Conservation (phyloP, 2,329 filamentous ascomycete species). For the Aspergillus eucalypticola region DNA sequence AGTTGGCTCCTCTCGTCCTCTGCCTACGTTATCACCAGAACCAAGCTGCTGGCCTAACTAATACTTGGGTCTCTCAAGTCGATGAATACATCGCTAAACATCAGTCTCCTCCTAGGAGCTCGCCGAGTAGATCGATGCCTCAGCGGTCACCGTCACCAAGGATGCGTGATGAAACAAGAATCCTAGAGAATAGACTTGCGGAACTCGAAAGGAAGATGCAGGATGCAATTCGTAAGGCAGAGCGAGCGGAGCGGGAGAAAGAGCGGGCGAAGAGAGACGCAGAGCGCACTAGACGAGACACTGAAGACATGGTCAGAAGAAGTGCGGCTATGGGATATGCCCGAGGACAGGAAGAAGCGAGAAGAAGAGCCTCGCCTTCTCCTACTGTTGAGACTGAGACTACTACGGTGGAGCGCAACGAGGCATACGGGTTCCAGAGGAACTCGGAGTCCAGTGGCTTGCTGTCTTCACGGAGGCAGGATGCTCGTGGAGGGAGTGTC, state of each 20-base stretch:
- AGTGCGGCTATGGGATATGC: background rate
- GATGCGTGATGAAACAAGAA: background rate
- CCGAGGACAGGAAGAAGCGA: background rate
- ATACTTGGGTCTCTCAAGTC: background rate
- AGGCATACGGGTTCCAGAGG: background rate
- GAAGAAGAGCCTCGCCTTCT: background rate
- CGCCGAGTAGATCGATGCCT: no score
- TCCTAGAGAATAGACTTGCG: background rate
- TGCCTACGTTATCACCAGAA: constrained; percentile 23
- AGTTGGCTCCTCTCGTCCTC: constrained; percentile 26
- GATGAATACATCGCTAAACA: background rate
- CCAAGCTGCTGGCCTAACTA: background rate
- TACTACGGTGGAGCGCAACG: background rate
- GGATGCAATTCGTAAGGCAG: background rate
- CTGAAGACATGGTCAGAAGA: background rate
- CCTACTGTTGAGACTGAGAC: background rate
- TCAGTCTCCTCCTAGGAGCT: background rate
- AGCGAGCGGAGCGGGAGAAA: background rate
- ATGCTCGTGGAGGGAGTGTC: background rate
- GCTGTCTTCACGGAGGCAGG: background rate
- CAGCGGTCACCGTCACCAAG: background rate
- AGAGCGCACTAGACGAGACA: background rate
- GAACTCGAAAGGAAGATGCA: background rate
- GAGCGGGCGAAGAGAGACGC: background rate
- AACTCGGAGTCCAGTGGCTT: background rate